A percentile compares a stretch with the other conserved stretches of the same genome.
Conservation (phyloP, 805 yeast genomes). For the Lachancea quebecensis region DNA sequence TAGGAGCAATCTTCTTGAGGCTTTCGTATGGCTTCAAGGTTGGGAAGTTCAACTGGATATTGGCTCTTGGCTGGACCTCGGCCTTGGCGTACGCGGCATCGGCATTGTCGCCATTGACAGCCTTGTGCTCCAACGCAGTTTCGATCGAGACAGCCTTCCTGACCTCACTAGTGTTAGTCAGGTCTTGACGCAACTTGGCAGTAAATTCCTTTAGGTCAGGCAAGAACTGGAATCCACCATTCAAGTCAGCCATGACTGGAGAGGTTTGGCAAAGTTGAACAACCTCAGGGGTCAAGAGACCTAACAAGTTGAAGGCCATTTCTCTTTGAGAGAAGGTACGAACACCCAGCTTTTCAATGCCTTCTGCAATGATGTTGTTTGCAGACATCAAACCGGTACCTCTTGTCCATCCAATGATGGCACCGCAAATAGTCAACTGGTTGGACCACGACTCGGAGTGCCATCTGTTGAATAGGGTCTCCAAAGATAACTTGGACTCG, state of each 20-base stretch:
- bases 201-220: slow-evolving; percentile 88
- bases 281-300: slow-evolving; percentile 83
- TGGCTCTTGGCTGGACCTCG: slow-evolving; percentile 85
- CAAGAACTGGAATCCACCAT: slow-evolving; percentile 95
- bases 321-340: slow-evolving; percentile 98
- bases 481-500: slow-evolving; percentile 91
- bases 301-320: slow-evolving; percentile 97
- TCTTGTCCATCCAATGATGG: slow-evolving; percentile 99
- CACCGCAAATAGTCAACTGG: slow-evolving; percentile 95
- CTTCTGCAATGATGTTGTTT: slow-evolving; percentile 96
- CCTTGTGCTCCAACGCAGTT: slow-evolving; percentile 74
- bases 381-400: slow-evolving; percentile 99
- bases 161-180: slow-evolving; percentile 77
- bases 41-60: slow-evolving; percentile 93
- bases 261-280: slow-evolving; percentile 82
- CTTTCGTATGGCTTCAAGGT: slow-evolving; percentile 69
- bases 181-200: slow-evolving; percentile 62
- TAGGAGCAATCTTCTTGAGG: slow-evolving; percentile 54
- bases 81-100: slow-evolving; percentile 79
- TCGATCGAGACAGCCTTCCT: slow-evolving; percentile 95
- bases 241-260: slow-evolving; percentile 96
- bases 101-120: slow-evolving; percentile 80
- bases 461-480: slow-evolving; percentile 98
- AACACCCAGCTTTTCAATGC: slow-evolving; percentile 90
- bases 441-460: slow-evolving; percentile 94